Conservation (phyloP, 2,329 filamentous ascomycete genomes). For the Aspergillus sp. region DNA sequence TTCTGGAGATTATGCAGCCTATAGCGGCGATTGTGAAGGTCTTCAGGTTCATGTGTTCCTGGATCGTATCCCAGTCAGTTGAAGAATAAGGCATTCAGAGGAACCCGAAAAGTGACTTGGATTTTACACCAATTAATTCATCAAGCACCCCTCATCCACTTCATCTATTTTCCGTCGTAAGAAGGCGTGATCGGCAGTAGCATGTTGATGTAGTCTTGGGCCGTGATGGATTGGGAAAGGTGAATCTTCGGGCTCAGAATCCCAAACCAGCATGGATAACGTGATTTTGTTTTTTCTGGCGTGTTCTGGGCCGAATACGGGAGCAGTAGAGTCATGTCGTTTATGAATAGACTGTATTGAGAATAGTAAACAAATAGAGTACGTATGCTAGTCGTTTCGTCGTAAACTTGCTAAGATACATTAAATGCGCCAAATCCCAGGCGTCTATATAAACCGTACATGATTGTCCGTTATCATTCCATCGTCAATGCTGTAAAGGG, state of each 20-base stretch:
- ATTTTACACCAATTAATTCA: not conserved
- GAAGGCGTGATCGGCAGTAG: not conserved
- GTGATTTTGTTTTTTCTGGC: not conserved
- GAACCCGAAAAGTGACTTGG: not conserved
- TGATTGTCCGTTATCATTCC: conserved; percentile 5
- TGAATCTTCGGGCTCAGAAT: not conserved
- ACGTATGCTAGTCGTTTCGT: conserved; percentile 5
- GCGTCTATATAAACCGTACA: conserved; percentile 13
- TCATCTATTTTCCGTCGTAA: not conserved
- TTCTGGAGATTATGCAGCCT: not conserved
- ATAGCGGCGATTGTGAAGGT: not conserved
- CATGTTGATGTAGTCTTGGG: not conserved
- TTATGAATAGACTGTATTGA: not conserved
- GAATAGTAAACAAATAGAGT: not conserved
- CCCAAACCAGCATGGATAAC: not conserved
- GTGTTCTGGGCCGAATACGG: no score
- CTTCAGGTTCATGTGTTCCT: not conserved
- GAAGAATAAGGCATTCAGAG: not conserved
- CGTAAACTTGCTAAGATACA: conserved; percentile 9
- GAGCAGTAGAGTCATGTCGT: no score
- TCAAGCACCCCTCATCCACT: conserved; percentile 1
- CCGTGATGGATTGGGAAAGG: conserved; percentile 11
- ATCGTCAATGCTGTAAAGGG: conserved; percentile 8
- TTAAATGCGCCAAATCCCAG: conserved; percentile 9
- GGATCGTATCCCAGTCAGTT: not conserved